A percentile compares a stretch with the other conserved stretches of the same genome.
Evolutionary conservation across 2,329 filamentous ascomycete species (phyloP).

Genomic region (Talaromyces pinophilus): DNA sequence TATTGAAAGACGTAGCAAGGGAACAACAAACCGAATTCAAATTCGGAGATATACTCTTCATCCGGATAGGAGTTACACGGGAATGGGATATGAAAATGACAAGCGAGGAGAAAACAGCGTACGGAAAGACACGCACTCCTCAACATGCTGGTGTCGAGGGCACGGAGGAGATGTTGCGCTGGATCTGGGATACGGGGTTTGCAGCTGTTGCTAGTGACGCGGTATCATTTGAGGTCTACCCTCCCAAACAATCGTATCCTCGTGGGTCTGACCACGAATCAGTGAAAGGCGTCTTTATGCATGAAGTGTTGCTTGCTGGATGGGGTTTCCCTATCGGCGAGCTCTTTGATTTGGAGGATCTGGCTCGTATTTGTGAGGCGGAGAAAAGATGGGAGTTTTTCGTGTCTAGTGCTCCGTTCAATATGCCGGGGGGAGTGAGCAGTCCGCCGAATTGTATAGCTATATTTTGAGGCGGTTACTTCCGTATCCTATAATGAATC

Average conservation of each 20-base stretch:
- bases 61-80: conserved; percentile 46
- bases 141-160: conserved; percentile 54
- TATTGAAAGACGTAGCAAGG: conserved; percentile 43
- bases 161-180: conserved; percentile 52
- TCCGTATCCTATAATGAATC: neutral
- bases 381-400: conserved; percentile 53
- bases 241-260: neutral
- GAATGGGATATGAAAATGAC: conserved; percentile 47
- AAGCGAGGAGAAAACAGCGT: conserved; percentile 33
- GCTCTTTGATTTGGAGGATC: conserved; percentile 49
- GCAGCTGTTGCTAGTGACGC: conserved; percentile 60
- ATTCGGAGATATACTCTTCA: conserved; percentile 56
- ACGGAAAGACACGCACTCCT: conserved; percentile 41
- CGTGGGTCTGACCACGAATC: neutral
- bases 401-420: conserved; percentile 51
- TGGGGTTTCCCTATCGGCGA: conserved; percentile 56
- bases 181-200: conserved; percentile 62
- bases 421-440: conserved; percentile 51
- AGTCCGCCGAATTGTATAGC: conserved; percentile 50
- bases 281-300: conserved; percentile 40
- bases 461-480: conserved; percentile 36
- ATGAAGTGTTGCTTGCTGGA: conserved; percentile 53
- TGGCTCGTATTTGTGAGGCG: conserved; percentile 40
- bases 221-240: conserved; percentile 55
- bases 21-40: conserved; percentile 50